Evolutionary conservation across 1,284 basidiomycete species (phyloP).

Genomic region (Ceratobasidium sp.): DNA sequence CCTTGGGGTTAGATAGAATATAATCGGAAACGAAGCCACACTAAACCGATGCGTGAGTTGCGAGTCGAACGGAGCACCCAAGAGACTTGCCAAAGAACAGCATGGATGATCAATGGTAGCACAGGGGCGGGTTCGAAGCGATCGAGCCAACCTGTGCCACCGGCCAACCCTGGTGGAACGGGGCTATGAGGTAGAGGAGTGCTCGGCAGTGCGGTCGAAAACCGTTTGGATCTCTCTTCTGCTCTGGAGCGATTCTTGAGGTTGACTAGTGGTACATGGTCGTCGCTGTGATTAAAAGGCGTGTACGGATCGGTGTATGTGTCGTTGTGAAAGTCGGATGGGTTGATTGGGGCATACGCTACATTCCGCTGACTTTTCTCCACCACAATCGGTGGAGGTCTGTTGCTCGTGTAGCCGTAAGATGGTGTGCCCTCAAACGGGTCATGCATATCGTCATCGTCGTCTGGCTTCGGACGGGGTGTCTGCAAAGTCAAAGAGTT

Average conservation of each 20-base stretch:
- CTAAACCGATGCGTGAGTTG: conserved; percentile 1
- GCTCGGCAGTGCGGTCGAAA: conserved; percentile 15
- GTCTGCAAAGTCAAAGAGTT: neutral
- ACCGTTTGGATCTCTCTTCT: conserved; percentile 13
- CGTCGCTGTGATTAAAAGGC: neutral
- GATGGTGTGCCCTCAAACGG: conserved; percentile 1
- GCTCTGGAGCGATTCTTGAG: conserved; percentile 2
- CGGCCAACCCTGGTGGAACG: conserved; percentile 21
- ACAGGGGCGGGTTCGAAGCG: conserved; percentile 32
- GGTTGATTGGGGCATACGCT: conserved; percentile 21
- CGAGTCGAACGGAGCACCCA: neutral
- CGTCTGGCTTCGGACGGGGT: neutral
- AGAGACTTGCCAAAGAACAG: conserved; percentile 19
- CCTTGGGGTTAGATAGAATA: neutral
- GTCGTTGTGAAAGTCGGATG: conserved; percentile 10
- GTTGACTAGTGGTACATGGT: conserved; percentile 17
- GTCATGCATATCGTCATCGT: conserved; percentile 7
- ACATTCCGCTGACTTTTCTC: neutral
- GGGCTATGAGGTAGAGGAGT: conserved; percentile 24
- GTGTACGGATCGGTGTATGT: conserved; percentile 23
- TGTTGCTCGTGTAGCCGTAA: neutral
- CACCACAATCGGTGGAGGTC: conserved; percentile 24
- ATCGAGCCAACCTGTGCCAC: conserved; percentile 24
- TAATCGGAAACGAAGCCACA: conserved; percentile 26
- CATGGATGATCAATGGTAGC: conserved; percentile 15